Conservation (phyloP, 768 basidiomycete genomes). For the Rubroboletus satanas region DNA sequence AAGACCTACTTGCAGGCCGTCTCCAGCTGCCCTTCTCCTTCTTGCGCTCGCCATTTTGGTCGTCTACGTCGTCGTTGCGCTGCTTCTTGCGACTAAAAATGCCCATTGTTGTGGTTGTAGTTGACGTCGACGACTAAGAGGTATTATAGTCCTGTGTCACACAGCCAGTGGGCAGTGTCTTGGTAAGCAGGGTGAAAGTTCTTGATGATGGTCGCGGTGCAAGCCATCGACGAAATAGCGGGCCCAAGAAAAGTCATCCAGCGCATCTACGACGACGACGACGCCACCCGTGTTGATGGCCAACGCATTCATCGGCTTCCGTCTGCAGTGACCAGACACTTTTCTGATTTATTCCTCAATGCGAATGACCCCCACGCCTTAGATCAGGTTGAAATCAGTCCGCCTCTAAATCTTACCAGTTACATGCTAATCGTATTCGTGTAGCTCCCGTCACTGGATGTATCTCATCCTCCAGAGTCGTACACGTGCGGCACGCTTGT, state of each 20-base stretch:
- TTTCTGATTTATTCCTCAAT: slow-evolving; percentile 40
- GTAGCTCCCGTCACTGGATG: slow-evolving; percentile 58
- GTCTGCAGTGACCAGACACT: slow-evolving; percentile 42
- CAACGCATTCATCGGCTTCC: slow-evolving; percentile 32
- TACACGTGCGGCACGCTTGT: slow-evolving; percentile 57
- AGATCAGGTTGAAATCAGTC: slow-evolving; percentile 22
- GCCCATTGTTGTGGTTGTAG: slow-evolving; percentile 39
- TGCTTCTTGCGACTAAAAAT: slow-evolving; percentile 55
- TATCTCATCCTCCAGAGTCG: slow-evolving; percentile 44
- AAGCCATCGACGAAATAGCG: slow-evolving; percentile 45
- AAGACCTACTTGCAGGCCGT: slow-evolving; percentile 68
- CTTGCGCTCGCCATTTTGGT: slow-evolving; percentile 50
- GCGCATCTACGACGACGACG: slow-evolving; percentile 40
- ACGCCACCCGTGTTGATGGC: slow-evolving; percentile 2
- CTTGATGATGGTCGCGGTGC: slow-evolving; percentile 48
- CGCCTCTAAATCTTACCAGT: not conserved
- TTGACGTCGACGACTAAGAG: slow-evolving; percentile 3
- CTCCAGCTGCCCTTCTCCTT: slow-evolving; percentile 87
- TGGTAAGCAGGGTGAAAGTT: slow-evolving; percentile 7
- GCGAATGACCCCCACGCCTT: slow-evolving; percentile 28
- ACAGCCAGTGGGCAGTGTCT: slow-evolving; percentile 11
- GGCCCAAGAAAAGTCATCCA: slow-evolving; percentile 48
- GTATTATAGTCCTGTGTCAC: not conserved
- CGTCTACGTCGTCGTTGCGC: slow-evolving; percentile 32
- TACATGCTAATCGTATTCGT: slow-evolving; percentile 1